Conservation (phyloP, 257 asterid species). For the Mentha longifolia region DNA sequence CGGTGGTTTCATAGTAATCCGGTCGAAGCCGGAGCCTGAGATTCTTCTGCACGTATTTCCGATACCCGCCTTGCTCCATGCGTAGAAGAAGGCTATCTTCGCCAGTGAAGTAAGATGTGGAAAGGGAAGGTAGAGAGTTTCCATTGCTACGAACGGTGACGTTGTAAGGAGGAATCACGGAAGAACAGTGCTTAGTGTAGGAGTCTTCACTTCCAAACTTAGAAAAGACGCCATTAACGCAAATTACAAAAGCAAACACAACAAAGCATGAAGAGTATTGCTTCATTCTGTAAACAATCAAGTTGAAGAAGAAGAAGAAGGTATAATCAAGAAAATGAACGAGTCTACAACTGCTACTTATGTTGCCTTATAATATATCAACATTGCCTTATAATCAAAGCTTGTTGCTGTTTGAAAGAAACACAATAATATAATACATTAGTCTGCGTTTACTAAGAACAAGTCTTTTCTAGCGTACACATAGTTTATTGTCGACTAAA, state of each 20-base stretch:
- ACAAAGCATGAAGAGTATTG: background rate
- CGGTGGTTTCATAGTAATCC: constrained; percentile 35
- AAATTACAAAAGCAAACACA: constrained; percentile 25
- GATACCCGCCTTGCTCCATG: background rate
- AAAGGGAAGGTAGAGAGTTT: background rate
- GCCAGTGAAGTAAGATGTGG: constrained; percentile 24
- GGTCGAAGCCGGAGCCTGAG: constrained; percentile 31
- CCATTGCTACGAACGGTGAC: constrained; percentile 31
- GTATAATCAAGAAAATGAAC: no score
- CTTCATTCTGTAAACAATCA: no score
- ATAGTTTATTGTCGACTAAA: no score
- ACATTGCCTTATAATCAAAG: no score
- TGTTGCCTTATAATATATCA: no score
- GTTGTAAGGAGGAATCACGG: constrained; percentile 45
- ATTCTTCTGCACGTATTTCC: background rate
- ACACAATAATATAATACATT: no score
- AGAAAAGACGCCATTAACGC: background rate
- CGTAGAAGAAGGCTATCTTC: constrained; percentile 26
- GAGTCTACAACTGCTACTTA: no score
- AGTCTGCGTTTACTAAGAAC: no score
- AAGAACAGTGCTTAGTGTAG: constrained; percentile 54
- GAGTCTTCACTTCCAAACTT: constrained; percentile 23
- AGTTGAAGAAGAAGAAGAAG: no score
- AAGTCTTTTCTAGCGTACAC: no score
- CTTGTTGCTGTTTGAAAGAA: no score